Percentiles rank a stretch among this genome's conserved stretches.
Conservation (phyloP, 2,329 filamentous ascomycete species). For the Geosmithia flava region DNA sequence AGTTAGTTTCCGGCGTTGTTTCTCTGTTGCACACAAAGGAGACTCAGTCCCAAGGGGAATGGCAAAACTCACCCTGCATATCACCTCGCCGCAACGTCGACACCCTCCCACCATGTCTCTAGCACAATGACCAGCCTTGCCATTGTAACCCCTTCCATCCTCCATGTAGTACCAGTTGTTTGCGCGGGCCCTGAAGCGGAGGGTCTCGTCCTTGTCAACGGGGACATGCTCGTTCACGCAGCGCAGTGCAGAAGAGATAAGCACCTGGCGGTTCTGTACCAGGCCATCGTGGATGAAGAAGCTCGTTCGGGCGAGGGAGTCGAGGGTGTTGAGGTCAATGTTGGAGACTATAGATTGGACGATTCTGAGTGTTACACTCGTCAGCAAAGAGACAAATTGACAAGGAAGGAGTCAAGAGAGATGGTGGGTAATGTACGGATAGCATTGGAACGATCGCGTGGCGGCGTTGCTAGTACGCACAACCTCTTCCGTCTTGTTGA, state of each 20-base stretch:
- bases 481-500: neutral
- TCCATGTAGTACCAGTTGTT: conserved; percentile 49
- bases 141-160: conserved; percentile 38
- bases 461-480: conserved; percentile 9
- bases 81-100: conserved; percentile 59
- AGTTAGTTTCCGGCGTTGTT: neutral
- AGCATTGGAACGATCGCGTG: conserved; percentile 20
- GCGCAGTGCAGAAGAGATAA: conserved; percentile 64
- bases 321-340: conserved; percentile 79
- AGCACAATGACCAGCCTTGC: conserved; percentile 69
- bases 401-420: neutral
- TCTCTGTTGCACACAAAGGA: neutral
- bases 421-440: conserved; percentile 14
- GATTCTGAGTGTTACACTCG: conserved; percentile 41
- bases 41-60: too few species aligned
- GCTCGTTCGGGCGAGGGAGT: conserved; percentile 72
- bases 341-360: conserved; percentile 61
- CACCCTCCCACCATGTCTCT: conserved; percentile 80
- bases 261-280: conserved; percentile 62
- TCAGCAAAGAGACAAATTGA: neutral
- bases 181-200: conserved; percentile 43
- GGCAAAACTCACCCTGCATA: conserved; percentile 67
- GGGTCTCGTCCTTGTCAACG: conserved; percentile 40
- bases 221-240: conserved; percentile 60
- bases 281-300: conserved; percentile 67